phyloP scores from a whole-genome alignment of 2,329 filamentous ascomycete species.

The Didymosphaeria variabile region DNA sequence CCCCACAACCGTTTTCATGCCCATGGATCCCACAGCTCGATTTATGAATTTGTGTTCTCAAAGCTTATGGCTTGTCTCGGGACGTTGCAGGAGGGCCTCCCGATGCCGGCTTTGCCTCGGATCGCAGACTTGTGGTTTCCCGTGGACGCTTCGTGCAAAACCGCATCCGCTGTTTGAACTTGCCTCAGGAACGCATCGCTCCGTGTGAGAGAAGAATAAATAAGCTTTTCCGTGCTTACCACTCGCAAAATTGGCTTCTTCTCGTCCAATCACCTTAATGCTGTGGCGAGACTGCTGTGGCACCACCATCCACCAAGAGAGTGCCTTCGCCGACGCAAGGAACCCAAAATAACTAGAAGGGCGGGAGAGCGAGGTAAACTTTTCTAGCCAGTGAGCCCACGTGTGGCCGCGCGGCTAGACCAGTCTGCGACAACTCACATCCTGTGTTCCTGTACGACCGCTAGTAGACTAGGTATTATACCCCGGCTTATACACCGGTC shows the following conservation, averaged over 20 bases:
- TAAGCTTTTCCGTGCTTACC: background rate
- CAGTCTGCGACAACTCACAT: conserved; percentile 7
- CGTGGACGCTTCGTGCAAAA: background rate
- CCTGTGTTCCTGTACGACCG: background rate
- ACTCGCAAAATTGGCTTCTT: background rate
- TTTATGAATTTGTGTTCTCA: conserved; percentile 2
- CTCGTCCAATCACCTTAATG: background rate
- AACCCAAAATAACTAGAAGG: background rate
- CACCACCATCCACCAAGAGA: background rate
- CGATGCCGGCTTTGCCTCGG: conserved; percentile 3
- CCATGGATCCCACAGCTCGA: background rate
- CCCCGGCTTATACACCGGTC: background rate
- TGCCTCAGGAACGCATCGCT: background rate
- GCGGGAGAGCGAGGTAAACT: background rate
- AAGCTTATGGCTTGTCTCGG: conserved; percentile 13
- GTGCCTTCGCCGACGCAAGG: background rate
- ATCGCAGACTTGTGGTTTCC: background rate
- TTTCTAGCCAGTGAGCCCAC: background rate
- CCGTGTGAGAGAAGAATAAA: background rate
- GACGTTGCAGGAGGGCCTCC: conserved; percentile 7
- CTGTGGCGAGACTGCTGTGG: background rate
- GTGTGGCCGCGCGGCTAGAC: conserved; percentile 11
- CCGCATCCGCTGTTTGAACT: background rate
- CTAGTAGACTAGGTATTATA: too few relatives aligned
- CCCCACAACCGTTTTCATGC: conserved; percentile 9